Conservation (phyloP, 306 rosid genomes). For the Corylus avellana region DNA sequence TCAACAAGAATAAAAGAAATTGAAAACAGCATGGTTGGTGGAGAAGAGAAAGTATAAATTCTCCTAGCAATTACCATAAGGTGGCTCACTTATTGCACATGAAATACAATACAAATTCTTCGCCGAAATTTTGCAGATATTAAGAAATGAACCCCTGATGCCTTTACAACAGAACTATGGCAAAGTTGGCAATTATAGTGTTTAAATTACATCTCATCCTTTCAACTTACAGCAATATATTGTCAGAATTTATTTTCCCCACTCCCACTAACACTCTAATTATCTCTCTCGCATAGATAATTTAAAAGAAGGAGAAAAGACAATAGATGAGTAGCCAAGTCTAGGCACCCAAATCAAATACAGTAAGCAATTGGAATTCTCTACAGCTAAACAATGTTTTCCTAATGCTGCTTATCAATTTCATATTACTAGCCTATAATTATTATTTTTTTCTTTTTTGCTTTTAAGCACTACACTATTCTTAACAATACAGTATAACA, state of each 20-base stretch:
- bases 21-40: neutral
- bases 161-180: neutral
- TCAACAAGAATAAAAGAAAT: neutral
- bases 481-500: neutral
- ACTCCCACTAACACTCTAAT: conserved; percentile 1
- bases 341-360: neutral
- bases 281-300: conserved; percentile 9
- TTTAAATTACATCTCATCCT: neutral
- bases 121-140: neutral
- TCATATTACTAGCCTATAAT: neutral
- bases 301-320: conserved; percentile 11
- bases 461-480: neutral
- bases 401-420: neutral
- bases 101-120: neutral
- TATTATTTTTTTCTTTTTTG: neutral
- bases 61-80: neutral
- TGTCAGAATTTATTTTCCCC: neutral
- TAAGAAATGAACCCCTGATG: neutral
- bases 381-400: neutral
- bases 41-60: neutral
- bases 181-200: neutral
- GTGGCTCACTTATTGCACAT: neutral
- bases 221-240: neutral
- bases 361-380: neutral
- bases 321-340: conserved; percentile 3